A percentile compares a stretch with the other conserved stretches of the same genome.
These are phyloP conservation scores for Leptoxyphium fumago DNA, from an alignment of 2,329 filamentous ascomycete species.

Conservation along the genomic window DNA sequence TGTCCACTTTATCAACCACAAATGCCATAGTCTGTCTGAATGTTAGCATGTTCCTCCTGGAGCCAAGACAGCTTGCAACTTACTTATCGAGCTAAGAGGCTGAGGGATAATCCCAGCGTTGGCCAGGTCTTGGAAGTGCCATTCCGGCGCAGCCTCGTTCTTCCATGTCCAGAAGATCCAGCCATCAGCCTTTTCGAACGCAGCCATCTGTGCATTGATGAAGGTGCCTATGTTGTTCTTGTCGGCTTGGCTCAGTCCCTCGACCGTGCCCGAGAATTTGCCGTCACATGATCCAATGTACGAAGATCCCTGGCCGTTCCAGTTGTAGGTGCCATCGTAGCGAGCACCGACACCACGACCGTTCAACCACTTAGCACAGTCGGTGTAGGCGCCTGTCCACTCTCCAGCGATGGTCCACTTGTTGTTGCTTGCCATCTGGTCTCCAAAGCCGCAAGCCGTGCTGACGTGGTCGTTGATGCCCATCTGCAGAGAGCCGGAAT, in stretches of 20 bases:
- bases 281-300: conserved; percentile 30
- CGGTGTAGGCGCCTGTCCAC: conserved; percentile 33
- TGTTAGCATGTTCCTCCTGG: background rate
- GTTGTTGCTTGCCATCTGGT: conserved; percentile 29
- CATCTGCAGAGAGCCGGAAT: conserved; percentile 22
- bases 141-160: conserved; percentile 34
- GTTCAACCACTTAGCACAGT: conserved; percentile 35
- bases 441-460: conserved; percentile 30
- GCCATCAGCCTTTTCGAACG: conserved; percentile 31
- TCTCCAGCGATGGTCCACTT: conserved; percentile 35
- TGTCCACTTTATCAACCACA: conserved; percentile 3
- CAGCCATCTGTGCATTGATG: conserved; percentile 33
- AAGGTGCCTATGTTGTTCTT: conserved; percentile 29
- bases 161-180: conserved; percentile 40
- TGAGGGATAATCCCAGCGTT: conserved; percentile 23
- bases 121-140: conserved; percentile 32
- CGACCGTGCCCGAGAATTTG: conserved; percentile 30
- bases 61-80: conserved; percentile 1
- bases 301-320: conserved; percentile 18
- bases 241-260: conserved; percentile 25
- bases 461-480: conserved; percentile 25
- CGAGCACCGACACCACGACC: conserved; percentile 32
- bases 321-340: conserved; percentile 28
- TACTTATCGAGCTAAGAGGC: conserved; percentile 10
- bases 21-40: conserved; percentile 3